Base-by-base conservation (phyloP, 179 eudicot genomes). In the Spergularia azorica region DNA sequence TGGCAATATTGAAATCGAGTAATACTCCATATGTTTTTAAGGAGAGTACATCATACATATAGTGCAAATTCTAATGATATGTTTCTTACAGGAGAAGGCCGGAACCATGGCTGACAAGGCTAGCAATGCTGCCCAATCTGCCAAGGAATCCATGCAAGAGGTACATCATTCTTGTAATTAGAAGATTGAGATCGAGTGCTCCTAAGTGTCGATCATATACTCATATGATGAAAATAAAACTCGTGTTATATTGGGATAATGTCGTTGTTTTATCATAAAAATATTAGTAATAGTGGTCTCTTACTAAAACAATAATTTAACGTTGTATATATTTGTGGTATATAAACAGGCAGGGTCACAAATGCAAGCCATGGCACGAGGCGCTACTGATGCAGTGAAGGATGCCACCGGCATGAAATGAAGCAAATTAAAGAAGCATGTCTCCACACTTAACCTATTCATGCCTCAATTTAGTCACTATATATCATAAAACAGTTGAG, bases 51-150 rank as follows among this genome's bases (percentile, higher is more conserved):
- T 16, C 14, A n/a, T 58, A 15, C 14, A 12, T 46, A 12, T n/a
- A 14, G 62, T 58, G 39, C 18, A 58, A 16, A 13, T 8, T 50
- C 46, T 50, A n/a, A 9, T 72, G 54, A 50, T 18, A 26, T 63
- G 17, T 68, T 46, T 32, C 7, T 70, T 6, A 21, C 62, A 88
- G 88, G 89, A 86, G 76, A 86, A 88, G 79, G 81, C 86, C 46
- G 80, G 61, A 70, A 82, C 77, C 69, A 68, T 88, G 84, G 71
- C 81, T 62, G 86, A 86, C 39, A 82, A 79, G 79, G 91, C 86
- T n/a, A 58, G 84, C 67, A 21, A 84, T 57, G 86, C 76, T 67
- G 87, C 90, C 50, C 84, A 86, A n/a, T 86, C 91, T 43, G 85
- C 88, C 50, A 74, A 82, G 73, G 87, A 88, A 39, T 79, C 89